Base-by-base conservation (phyloP, 1,284 basidiomycete genomes). In the Cryptococcus sp. region DNA sequence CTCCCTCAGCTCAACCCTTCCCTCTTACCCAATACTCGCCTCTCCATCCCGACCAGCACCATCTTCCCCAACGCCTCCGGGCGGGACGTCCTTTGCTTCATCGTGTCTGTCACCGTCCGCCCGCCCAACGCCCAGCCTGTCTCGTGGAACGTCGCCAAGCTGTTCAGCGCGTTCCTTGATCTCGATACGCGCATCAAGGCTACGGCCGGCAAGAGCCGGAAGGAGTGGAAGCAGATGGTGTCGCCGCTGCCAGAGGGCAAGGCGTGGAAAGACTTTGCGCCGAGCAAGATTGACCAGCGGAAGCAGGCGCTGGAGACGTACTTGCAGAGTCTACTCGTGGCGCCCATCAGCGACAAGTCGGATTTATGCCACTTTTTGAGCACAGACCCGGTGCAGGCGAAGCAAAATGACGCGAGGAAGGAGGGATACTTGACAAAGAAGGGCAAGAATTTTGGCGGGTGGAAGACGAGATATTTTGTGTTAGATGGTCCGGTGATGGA, bases 361-460 rank as follows among this genome's bases (percentile, higher is more conserved):
- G 92, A 96, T 70, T 81, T 96, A 38, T 89, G 93, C 72, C 86
- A 87, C 4, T 98, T 98, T 79, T 85, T 98, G 66, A 93, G 88
- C 35, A 89, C 89, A 9, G 92, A 95, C 69, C 83, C 93, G 55
- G 84, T 92, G 15, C 86, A 89, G 70, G 83, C 82, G 3, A 89
- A 87, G 39, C 85, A 87, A 79, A 94, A 89, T 78, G 90, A 89
- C 76, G 88, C 85, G n/a, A 87, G 89, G 79, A 96, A 92, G 77
- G 93, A 93, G 77, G 95, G 95, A 20, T 98, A 95, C 76, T 80
- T 97, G 46, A 97, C 95, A 28, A 98, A 98, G 78, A 85, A 93
- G 63, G 94, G 94, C 20, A 92, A 96, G 79, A 96, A 92, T 70
- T 94, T 98, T 76, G 93, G 93, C 52, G 90, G 82, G 1, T 96